These are phyloP conservation scores for Harringtonia aguacate DNA, from an alignment of 2,329 filamentous ascomycete species.

Conservation along the genomic window DNA sequence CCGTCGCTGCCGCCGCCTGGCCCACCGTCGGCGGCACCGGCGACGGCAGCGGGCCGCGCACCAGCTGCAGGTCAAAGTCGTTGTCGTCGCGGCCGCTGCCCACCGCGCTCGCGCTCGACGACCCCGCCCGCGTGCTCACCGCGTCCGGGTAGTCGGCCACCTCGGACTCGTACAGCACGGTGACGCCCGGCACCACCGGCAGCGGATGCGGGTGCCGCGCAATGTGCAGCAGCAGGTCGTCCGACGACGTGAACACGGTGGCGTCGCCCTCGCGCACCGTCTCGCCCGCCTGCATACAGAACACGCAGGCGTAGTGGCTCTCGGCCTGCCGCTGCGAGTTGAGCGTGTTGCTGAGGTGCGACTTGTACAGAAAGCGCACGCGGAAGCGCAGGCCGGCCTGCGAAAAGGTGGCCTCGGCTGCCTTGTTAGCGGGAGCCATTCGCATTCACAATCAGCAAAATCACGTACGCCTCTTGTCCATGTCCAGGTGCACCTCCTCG, in stretches of 20 bases:
- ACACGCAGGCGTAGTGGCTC: conserved; percentile 27
- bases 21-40: conserved; percentile 18
- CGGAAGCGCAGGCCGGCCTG: conserved; percentile 26
- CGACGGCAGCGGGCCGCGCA: conserved; percentile 18
- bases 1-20: conserved; percentile 22
- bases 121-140: conserved; percentile 1
- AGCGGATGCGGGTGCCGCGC: conserved; percentile 29
- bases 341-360: conserved; percentile 22
- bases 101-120: too few relatives aligned
- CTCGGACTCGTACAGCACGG: conserved; percentile 23
- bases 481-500: conserved; percentile 21
- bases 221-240: conserved; percentile 27
- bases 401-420: conserved; percentile 23
- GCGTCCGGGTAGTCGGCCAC: conserved; percentile 2
- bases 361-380: conserved; percentile 30
- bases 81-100: conserved; percentile 12
- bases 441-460: too few relatives aligned
- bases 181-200: conserved; percentile 24
- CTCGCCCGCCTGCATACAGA: conserved; percentile 22
- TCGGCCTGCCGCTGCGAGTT: conserved; percentile 17
- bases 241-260: conserved; percentile 26
- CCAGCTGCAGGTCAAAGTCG: conserved; percentile 28
- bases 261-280: conserved; percentile 28
- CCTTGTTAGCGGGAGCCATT: neutral
- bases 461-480: conserved; percentile 18